Evolutionary conservation across 345 rosid species (phyloP), one percentile per base, ranked within the genome.

Genomic region (Moringa oleifera): DNA sequence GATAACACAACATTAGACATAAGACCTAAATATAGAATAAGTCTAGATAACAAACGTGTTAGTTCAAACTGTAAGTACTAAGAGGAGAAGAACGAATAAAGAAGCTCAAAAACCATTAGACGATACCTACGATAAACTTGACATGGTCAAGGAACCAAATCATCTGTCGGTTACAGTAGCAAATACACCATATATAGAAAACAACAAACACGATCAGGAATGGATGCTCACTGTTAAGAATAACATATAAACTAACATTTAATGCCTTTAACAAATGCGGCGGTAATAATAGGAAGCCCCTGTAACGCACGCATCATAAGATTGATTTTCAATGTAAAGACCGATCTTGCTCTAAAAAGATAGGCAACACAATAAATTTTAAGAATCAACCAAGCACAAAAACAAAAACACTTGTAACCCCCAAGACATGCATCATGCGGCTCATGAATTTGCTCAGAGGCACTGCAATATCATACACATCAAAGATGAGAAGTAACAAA

Each of bases 401-500:
- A 45, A 25, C 28, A 55, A 63, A 25, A 53, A 37, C 57, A 66
- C 16, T 19, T 49, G 23, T 9, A 62, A 60, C 11, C 53, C 28
- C 22, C n/a, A 20, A 10, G 25, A 59, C 73, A 61, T 1, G 18
- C 17, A 11, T 22, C 63, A 54, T 28, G 47, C 17, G 55, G 52
- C 68, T 22, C 20, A 55, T 50, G 36, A 66, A 72, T 53, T 46
- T 49, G n/a, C 36, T 25, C 57, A 0, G 52, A 64, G 28, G 18
- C 25, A 13, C 23, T 19, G 25, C 59, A 9, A 41, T 41, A 41
- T 41, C 9, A 5, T 51, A 53, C 16, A 49, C 22, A 31, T 47
- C 54, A 36, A 41, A 9, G 17, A 41, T 9, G 12, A 15, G 17
- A 9, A 41, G 13, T 16, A 41, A 41, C 47, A 41, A 41, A 41